Evolutionary conservation across 352 stramenopile genomes (phyloP).

Genomic region (Phytophthora pistaciae): DNA sequence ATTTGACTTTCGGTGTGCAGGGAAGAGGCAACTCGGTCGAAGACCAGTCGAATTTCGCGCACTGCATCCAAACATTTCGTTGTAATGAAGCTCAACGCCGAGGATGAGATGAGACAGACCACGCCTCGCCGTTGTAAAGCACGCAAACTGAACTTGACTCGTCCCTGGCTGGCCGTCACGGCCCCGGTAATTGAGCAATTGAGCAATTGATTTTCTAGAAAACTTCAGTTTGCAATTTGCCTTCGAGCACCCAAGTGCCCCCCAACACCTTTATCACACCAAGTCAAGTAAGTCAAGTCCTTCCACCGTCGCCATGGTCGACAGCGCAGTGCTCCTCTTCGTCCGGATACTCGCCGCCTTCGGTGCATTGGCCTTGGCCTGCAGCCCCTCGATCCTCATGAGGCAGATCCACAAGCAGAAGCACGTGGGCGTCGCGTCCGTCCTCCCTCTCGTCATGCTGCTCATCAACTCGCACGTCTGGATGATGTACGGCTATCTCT

Average conservation of each 20-base stretch:
- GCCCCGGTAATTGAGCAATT: neutral
- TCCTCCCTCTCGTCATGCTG: conserved; percentile 49
- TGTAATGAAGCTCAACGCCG: conserved; percentile 18
- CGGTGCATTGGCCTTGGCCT: conserved; percentile 40
- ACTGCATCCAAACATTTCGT: conserved; percentile 26
- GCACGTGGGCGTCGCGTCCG: conserved; percentile 42
- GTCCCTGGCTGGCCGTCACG: conserved; percentile 4
- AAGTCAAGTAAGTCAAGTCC: neutral
- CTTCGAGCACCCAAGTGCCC: conserved; percentile 6
- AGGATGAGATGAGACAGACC: conserved; percentile 26
- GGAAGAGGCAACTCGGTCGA: neutral
- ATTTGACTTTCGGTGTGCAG: conserved; percentile 11
- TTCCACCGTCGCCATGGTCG: conserved; percentile 18
- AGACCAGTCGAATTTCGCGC: neutral
- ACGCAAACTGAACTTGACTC: neutral
- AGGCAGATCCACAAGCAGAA: conserved; percentile 49
- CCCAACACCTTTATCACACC: too few relatives aligned
- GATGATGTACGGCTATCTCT: conserved; percentile 59
- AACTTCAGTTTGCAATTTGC: conserved; percentile 20
- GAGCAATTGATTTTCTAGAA: conserved; percentile 1
- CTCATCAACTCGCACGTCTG: conserved; percentile 45
- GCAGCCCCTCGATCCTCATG: conserved; percentile 51
- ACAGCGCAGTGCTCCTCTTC: conserved; percentile 29
- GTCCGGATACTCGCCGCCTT: conserved; percentile 41
- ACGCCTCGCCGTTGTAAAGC: conserved; percentile 4